Conservation (phyloP, 1,284 basidiomycete species). For the Apiotrichum domesticum region DNA sequence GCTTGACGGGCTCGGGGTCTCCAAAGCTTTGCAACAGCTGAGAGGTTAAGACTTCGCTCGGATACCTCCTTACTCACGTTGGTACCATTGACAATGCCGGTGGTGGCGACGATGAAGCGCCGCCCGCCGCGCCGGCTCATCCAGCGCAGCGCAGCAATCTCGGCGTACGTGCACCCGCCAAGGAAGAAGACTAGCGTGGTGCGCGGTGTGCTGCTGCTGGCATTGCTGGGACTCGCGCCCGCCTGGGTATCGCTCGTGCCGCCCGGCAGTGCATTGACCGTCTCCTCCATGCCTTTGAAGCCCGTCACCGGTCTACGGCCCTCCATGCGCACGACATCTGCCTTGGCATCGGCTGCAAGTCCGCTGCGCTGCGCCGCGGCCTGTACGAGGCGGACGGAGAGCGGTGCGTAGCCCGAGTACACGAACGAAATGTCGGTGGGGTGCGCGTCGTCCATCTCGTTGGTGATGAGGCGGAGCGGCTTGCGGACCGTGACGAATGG, state of each 20-base stretch:
- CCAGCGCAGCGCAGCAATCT: slow-evolving; percentile 90
- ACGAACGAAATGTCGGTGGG: slow-evolving; percentile 93
- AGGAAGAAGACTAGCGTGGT: slow-evolving; percentile 95
- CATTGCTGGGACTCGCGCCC: background rate
- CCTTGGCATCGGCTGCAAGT: slow-evolving; percentile 49
- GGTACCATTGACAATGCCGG: slow-evolving; percentile 72
- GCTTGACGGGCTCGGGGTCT: slow-evolving; percentile 11
- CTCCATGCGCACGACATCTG: slow-evolving; percentile 44
- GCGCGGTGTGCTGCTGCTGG: slow-evolving; percentile 18
- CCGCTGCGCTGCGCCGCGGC: slow-evolving; percentile 85
- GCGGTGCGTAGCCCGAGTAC: slow-evolving; percentile 94
- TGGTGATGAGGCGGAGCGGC: slow-evolving; percentile 82
- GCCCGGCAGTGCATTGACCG: slow-evolving; percentile 72
- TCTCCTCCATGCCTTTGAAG: slow-evolving; percentile 95
- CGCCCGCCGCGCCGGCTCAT: slow-evolving; percentile 72
- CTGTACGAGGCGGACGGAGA: slow-evolving; percentile 85
- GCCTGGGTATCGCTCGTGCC: slow-evolving; percentile 69
- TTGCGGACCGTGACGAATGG: slow-evolving; percentile 71
- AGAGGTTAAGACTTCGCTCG: background rate
- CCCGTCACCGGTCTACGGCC: slow-evolving; percentile 64
- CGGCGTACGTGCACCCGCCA: slow-evolving; percentile 96
- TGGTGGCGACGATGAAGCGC: slow-evolving; percentile 80
- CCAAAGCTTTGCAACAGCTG: slow-evolving; percentile 22
- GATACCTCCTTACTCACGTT: background rate
- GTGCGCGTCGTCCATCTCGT: slow-evolving; percentile 62